phyloP scores from a whole-genome alignment of 345 rosid species.

The Noccaea caerulescens region DNA sequence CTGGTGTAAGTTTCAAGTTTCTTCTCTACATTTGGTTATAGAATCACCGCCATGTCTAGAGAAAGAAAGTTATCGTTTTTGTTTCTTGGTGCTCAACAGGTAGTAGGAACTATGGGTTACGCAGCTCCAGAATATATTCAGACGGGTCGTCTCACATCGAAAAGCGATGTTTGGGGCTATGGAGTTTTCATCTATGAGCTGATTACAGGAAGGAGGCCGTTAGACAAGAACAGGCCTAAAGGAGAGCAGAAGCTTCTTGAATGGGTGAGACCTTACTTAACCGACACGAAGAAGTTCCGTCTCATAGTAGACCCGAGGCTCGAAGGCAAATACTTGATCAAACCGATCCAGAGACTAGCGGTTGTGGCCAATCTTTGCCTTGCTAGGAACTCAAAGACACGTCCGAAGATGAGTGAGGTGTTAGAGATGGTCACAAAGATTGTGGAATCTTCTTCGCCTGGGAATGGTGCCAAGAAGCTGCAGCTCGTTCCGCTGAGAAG shows the following conservation, averaged over 20 bases:
- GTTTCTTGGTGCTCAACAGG: conserved; percentile 47
- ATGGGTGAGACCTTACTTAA: conserved; percentile 81
- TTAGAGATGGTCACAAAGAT: conserved; percentile 65
- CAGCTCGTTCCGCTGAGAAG: conserved; percentile 49
- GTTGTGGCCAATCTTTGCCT: conserved; percentile 73
- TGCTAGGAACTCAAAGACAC: conserved; percentile 65
- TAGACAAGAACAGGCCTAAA: conserved; percentile 77
- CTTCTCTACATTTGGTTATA: conserved; percentile 2
- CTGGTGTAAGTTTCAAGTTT: conserved; percentile 68
- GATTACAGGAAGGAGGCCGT: conserved; percentile 83
- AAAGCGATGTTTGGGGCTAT: conserved; percentile 90
- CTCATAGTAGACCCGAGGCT: conserved; percentile 74
- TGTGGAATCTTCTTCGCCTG: conserved; percentile 45
- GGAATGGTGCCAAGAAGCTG: conserved; percentile 40
- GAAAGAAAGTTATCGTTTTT: conserved; percentile 13
- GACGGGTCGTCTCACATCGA: conserved; percentile 80
- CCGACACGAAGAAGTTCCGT: conserved; percentile 56
- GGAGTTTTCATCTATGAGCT: conserved; percentile 94
- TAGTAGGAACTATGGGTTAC: conserved; percentile 92
- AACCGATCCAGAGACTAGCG: conserved; percentile 63
- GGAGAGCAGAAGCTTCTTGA: conserved; percentile 82
- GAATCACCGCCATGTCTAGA: conserved; percentile 49
- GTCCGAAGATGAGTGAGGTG: conserved; percentile 96
- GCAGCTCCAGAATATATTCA: conserved; percentile 91
- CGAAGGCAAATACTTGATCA: conserved; percentile 53